These are phyloP conservation scores for Blastomyces emzantsi DNA, from an alignment of 2,329 filamentous ascomycete genomes.

Conservation along the genomic window DNA sequence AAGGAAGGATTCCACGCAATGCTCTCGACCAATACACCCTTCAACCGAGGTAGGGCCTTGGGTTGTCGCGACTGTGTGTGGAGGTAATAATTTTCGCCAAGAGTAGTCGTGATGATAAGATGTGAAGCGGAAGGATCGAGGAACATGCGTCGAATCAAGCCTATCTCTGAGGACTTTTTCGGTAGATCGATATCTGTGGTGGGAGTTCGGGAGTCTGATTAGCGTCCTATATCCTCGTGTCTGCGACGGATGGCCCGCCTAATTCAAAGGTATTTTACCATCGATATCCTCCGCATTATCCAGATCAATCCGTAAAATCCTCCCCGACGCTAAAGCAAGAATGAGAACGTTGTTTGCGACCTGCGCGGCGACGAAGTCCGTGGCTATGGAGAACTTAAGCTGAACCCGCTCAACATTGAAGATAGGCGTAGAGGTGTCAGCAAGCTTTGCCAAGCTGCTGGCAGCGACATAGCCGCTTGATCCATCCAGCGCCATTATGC, in stretches of 20 bases:
- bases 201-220: not conserved
- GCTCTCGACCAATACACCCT: slow-evolving; percentile 78
- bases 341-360: slow-evolving; percentile 96
- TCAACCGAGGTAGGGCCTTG: slow-evolving; percentile 69
- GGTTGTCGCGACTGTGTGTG: slow-evolving; percentile 90
- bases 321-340: slow-evolving; percentile 80
- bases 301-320: slow-evolving; percentile 87
- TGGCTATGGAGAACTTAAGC: slow-evolving; percentile 87
- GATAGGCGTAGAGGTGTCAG: slow-evolving; percentile 64
- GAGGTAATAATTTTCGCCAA: slow-evolving; percentile 95
- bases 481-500: slow-evolving; percentile 59
- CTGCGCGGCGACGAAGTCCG: slow-evolving; percentile 92
- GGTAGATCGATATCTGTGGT: slow-evolving; percentile 84
- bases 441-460: slow-evolving; percentile 51
- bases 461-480: slow-evolving; percentile 64
- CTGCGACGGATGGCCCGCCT: not conserved
- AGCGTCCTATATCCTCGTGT: not conserved
- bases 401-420: slow-evolving; percentile 91
- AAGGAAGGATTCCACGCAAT: slow-evolving; percentile 91
- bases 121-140: slow-evolving; percentile 95
- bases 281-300: slow-evolving; percentile 94
- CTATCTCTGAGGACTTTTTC: slow-evolving; percentile 82
- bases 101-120: slow-evolving; percentile 79
- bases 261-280: slow-evolving; percentile 41
- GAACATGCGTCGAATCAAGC: slow-evolving; percentile 91